A percentile compares a stretch with the other conserved stretches of the same genome.
phyloP scores from a whole-genome alignment of 2,329 filamentous ascomycete species.

The Fusarium zealandicum region DNA sequence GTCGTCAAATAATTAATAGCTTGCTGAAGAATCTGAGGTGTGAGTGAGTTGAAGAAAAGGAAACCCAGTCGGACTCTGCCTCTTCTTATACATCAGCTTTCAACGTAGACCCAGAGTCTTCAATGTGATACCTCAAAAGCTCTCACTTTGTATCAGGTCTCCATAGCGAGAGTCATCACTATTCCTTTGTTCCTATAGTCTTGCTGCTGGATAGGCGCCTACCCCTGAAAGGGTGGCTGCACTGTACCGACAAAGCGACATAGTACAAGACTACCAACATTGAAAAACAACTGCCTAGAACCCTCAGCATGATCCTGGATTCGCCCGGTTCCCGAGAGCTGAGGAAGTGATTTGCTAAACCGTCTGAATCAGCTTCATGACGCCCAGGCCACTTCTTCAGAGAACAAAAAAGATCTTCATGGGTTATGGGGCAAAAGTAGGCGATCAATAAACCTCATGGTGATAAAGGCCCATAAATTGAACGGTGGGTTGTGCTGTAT shows the following conservation, averaged over 20 bases:
- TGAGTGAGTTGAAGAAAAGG: no score
- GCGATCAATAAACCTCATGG: background rate
- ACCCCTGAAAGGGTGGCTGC: background rate
- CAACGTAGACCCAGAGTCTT: background rate
- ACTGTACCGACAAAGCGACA: background rate
- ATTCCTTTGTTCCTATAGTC: background rate
- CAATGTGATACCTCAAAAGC: background rate
- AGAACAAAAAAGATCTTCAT: background rate
- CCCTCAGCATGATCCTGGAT: no score
- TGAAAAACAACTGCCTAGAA: no score
- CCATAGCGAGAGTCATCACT: background rate
- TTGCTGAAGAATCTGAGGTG: no score
- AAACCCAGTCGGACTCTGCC: no score
- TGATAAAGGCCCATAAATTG: background rate
- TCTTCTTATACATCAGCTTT: no score
- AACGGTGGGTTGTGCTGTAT: background rate
- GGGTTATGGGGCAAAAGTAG: no score
- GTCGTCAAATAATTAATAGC: no score
- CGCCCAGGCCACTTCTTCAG: background rate
- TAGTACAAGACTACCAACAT: background rate
- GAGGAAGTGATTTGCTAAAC: background rate
- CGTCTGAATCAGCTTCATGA: background rate
- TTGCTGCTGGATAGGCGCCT: background rate
- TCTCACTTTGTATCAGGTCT: background rate
- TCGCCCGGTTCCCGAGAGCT: background rate